Base-by-base conservation (phyloP, 1,284 basidiomycete genomes). In the Anthracocystis setariae region DNA sequence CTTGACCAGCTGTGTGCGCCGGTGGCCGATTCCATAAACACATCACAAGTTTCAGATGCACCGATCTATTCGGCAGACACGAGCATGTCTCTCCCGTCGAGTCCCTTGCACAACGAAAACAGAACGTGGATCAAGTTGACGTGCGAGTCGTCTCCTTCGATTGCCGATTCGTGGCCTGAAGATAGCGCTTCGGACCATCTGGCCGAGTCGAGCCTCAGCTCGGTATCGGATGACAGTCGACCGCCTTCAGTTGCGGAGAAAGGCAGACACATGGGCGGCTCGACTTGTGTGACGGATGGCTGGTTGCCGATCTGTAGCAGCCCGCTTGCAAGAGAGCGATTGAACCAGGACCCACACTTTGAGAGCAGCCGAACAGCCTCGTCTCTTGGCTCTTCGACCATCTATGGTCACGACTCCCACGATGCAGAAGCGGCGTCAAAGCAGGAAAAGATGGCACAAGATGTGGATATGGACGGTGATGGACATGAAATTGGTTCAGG, bases 191-290 rank as follows among this genome's bases (percentile, higher is more conserved):
- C 61, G 13, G 67, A 70, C 17, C 56, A 51, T 10, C 3, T 54
- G 12, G 60, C 42, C 25, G 67, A 70, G 24, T 64, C 60, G 10
- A 70, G 61, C 46, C 45, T 64, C 35, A 70, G 60, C 38, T 70
- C 67, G 1, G 32, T 64, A 12, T 64, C 67, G 9, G 60, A 68
- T 15, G 59, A 61, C 27, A 53, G 66, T 35, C 40, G 49, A 20
- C 54, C 66, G 29, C 47, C 66, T 0, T 67, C 57, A 8, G 53
- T 29, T 8, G 53, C 64, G 1, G 57, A 60, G 8, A 56, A 67
- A 47, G 18, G 23, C 5, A 55, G 51, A 42, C 43, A 46, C 10
- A n/a, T 39, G 17, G 42, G 43, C 15, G 18, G 25, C 27, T 25
- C 18, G 20, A 37, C 27, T 17, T 12, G n/a, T 2, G 33, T 8